Percentiles rank a stretch among this genome's conserved stretches.
Conservation (phyloP, 2,329 filamentous ascomycete species). For the Chalaropsis thielavioides region DNA sequence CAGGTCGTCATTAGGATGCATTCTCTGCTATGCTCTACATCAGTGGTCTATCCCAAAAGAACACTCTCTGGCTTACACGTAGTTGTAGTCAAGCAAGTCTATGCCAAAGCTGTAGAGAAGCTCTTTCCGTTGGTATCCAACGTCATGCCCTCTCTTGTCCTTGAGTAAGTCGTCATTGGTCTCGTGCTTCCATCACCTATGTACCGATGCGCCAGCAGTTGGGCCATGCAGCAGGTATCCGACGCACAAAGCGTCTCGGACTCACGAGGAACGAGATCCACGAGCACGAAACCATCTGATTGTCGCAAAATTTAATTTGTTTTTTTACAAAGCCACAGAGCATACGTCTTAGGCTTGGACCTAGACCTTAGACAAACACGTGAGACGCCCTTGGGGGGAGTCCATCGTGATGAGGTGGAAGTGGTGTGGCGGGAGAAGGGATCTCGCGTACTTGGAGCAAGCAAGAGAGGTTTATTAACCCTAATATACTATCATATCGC, state of each 20-base stretch:
- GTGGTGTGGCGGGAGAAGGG: too few relatives aligned
- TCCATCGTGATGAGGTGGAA: too few relatives aligned
- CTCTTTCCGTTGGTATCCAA: background rate
- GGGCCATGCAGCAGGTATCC: background rate
- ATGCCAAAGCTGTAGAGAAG: background rate
- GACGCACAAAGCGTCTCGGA: background rate
- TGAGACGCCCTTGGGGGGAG: too few relatives aligned
- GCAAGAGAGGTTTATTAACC: background rate
- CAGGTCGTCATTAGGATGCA: background rate
- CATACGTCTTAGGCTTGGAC: too few relatives aligned
- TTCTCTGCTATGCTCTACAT: background rate
- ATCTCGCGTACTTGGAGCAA: too few relatives aligned
- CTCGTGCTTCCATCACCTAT: background rate
- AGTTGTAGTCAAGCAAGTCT: background rate
- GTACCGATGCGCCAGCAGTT: background rate
- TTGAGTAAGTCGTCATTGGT: background rate
- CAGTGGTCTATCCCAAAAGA: background rate
- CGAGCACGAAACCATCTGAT: too few relatives aligned
- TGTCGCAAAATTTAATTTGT: too few relatives aligned
- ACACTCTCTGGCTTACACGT: background rate
- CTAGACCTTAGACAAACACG: too few relatives aligned
- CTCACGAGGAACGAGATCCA: background rate
- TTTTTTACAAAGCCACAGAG: too few relatives aligned
- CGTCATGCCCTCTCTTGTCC: background rate
- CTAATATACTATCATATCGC: background rate